Base-by-base conservation (phyloP, 768 basidiomycete species). In the Naganishia vaughanmartiniae region DNA sequence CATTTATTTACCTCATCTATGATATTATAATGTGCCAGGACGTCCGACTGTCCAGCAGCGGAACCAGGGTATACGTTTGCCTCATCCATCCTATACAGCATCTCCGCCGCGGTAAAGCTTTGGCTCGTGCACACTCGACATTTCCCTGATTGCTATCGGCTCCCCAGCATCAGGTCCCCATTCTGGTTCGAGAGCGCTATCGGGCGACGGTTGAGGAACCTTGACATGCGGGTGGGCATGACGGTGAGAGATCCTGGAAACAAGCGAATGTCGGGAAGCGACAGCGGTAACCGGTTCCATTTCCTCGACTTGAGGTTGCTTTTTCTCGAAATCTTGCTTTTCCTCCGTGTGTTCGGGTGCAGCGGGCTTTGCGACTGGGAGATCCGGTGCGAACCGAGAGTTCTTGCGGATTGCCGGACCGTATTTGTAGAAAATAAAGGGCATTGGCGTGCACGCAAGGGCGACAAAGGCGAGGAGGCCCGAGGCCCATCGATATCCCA, bases 361-460 rank as follows among this genome's bases (percentile, higher is more conserved):
- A 15, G 39, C 30, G 19, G 66, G 31, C 9, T 28, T 17, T 2
- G 48, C 31, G n/a, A 53, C 21, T 2, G 66, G 54, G 57, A 56
- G 31, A 1, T 21, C 66, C 10, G 74, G 74, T 9, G 74, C 74
- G 30, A 73, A 75, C 42, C 60, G 57, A 5, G 73, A 75, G 17
- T 63, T 53, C 24, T 74, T 87, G 39, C 76, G 69, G 45, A 77
- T 73, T 45, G 54, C 60, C n/a, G 53, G 34, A 2, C 76, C 76
- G 39, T 76, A 73, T 21, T 69, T 53, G 72, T 70, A 76, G 63
- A 77, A 77, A 30, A 76, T 21, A 57, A 71, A 75, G 33, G 74
- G 76, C 57, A 76, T 77, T n/a, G 76, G 75, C 1, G 66, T 34
- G 68, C 78, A 76, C 24, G 57, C 66, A 21, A 74, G 54, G 12